Evolutionary conservation across 2,329 filamentous ascomycete genomes (phyloP).

Genomic region (Neonectria ditissima): DNA sequence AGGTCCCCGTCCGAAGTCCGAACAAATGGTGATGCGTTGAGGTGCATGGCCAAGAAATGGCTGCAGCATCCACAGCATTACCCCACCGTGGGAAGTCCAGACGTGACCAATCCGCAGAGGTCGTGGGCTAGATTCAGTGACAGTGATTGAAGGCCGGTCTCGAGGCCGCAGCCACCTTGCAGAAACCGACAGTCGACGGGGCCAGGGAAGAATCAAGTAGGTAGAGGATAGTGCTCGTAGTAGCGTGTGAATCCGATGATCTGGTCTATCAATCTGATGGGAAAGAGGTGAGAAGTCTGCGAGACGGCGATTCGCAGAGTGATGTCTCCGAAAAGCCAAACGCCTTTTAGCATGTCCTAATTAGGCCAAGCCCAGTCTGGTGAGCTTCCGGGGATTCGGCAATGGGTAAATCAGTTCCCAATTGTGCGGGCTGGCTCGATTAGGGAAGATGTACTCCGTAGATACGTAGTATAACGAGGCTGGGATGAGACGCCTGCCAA

Average conservation of each 20-base stretch:
- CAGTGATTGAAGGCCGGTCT: neutral
- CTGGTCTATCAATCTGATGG: neutral
- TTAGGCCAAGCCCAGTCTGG: neutral
- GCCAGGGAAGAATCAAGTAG: neutral
- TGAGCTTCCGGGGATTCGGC: neutral
- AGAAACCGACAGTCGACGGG: slow-evolving; percentile 1
- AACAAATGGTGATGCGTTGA: slow-evolving; percentile 19
- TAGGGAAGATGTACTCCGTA: neutral
- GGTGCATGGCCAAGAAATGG: slow-evolving; percentile 15
- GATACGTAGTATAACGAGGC: slow-evolving; percentile 14
- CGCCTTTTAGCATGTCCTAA: slow-evolving; percentile 8
- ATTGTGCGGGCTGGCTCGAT: slow-evolving; percentile 6
- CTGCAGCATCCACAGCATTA: slow-evolving; percentile 15
- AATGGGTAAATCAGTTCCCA: neutral
- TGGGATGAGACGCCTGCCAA: neutral
- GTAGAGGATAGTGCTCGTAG: neutral
- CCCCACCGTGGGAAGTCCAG: slow-evolving; percentile 15
- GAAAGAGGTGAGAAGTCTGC: neutral
- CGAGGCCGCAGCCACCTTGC: slow-evolving; percentile 5
- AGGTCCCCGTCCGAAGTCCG: slow-evolving; percentile 13
- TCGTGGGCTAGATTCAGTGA: slow-evolving; percentile 1
- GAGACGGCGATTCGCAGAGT: neutral
- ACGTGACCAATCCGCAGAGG: slow-evolving; percentile 12
- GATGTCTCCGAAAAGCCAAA: neutral
- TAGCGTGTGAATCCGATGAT: slow-evolving; percentile 10